Evolutionary conservation across 108 stramenopile genomes (phyloP), one percentile per base, ranked within the genome.

Genomic region (Fragilaria crotonensis): DNA sequence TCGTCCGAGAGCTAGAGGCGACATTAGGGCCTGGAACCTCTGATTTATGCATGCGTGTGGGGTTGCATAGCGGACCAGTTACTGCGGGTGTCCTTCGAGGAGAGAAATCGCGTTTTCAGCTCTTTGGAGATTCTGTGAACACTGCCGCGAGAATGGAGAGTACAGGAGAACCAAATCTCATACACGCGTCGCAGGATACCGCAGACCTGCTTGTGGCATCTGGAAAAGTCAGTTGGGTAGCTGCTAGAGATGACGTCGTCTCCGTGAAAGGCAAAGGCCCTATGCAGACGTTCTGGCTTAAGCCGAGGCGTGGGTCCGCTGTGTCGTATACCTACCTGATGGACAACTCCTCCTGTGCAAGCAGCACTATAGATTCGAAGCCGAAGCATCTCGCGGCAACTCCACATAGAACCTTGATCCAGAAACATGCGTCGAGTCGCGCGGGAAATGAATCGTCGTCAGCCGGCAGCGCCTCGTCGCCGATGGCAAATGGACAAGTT

Each of bases 121-220:
- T 81, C n/a, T 81, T 81, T 55, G 80, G 80, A 0, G 80, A 81
- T 23, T 72, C 80, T 1, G 68, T 79, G 52, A 79, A 79, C 33
- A 68, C 66, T 5, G 63, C 69, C 9, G 49, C 58, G 11, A 36
- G 78, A 3, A 45, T 59, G 45, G 58, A 59, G 45, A 46, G 45
- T 27, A 59, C 58, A 5, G 71, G 78, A 2, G 28, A 52, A 33
- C 62, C 66, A 9, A 52, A 52, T 25, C 49, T 9, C 17, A 68
- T 79, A n/a, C 78, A 79, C 32, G n/a, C 68, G 3, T 68, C 66
- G 25, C 20, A 62, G 31, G 71, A 70, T 22, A 76, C 75, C 18
- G 73, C 73, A 49, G 59, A 64, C 11, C 50, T 76, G 41, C 53
- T 79, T 0, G 20, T 33, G 29, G 17, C 19, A 20, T 67, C 48